Conservation (phyloP, 441 rosid genomes). For the Eutrema salsugineum region DNA sequence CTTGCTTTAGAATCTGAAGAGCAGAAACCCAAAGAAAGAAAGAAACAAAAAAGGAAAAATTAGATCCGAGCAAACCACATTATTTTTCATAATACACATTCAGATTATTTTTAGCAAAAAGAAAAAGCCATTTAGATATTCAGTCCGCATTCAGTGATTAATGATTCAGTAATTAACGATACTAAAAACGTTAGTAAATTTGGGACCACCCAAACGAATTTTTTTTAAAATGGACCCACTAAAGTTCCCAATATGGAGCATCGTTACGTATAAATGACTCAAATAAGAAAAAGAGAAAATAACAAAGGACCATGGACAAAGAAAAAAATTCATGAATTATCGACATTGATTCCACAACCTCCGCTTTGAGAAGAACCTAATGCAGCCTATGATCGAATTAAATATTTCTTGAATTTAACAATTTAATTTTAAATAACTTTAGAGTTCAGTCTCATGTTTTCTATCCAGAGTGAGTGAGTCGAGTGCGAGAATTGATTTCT, state of each 20-base stretch:
- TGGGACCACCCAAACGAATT: too few relatives aligned
- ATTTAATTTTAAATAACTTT: neutral
- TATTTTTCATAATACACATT: too few relatives aligned
- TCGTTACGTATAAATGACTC: neutral
- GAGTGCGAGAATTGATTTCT: neutral
- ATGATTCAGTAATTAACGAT: too few relatives aligned
- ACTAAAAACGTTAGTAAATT: neutral
- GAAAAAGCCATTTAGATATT: neutral
- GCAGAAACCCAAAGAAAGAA: too few relatives aligned
- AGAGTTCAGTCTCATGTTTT: neutral
- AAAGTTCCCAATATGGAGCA: neutral
- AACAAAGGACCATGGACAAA: neutral
- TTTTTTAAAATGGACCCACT: neutral
- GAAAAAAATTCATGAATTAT: neutral
- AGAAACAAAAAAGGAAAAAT: too few relatives aligned
- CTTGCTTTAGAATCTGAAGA: too few relatives aligned
- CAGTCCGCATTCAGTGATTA: neutral
- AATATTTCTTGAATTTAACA: neutral
- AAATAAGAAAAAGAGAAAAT: neutral
- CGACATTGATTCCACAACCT: neutral
- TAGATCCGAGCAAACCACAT: too few relatives aligned
- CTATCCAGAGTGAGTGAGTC: neutral
- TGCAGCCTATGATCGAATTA: neutral
- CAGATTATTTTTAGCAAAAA: too few relatives aligned
- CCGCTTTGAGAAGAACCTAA: neutral